Conservation (phyloP, 768 basidiomycete species). For the Roridomyces roridus region DNA sequence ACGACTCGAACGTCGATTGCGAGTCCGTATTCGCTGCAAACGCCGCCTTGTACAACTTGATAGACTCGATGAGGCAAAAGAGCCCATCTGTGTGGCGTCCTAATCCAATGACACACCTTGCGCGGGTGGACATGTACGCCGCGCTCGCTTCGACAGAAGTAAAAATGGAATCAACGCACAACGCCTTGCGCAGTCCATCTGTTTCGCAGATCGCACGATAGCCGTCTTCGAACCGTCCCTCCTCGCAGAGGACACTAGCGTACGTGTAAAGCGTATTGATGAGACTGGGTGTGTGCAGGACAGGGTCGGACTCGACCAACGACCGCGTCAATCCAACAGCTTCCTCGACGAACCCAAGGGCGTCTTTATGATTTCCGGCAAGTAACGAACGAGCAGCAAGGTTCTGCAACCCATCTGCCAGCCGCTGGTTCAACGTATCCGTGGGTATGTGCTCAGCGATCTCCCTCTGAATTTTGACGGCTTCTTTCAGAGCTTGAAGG, state of each 20-base stretch:
- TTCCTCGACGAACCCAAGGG: constrained; percentile 6
- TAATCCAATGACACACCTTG: constrained; percentile 11
- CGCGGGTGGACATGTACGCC: constrained; percentile 22
- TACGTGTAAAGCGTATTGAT: constrained; percentile 22
- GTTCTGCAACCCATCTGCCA: constrained; percentile 20
- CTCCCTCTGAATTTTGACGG: constrained; percentile 3
- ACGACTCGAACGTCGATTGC: constrained; percentile 15
- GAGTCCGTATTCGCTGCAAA: not conserved
- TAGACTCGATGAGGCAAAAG: constrained; percentile 1
- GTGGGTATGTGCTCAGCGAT: not conserved
- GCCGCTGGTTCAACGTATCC: not conserved
- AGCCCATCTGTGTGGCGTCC: constrained; percentile 1
- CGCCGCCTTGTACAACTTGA: constrained; percentile 1
- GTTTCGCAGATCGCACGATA: constrained; percentile 4
- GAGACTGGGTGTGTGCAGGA: not conserved
- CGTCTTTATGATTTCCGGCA: constrained; percentile 9
- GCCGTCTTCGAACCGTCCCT: constrained; percentile 1
- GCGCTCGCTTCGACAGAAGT: constrained; percentile 15
- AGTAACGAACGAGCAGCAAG: constrained; percentile 16
- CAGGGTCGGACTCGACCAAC: constrained; percentile 2
- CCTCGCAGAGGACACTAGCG: constrained; percentile 12
- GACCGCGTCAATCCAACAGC: constrained; percentile 6
- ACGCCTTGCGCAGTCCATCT: not conserved
- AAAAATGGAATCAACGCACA: constrained; percentile 4
- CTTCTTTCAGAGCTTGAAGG: constrained; percentile 12